Percentiles rank a stretch among this genome's conserved stretches.
Evolutionary conservation across 495 filamentous ascomycete species (phyloP).

Genomic region (Sabuloglossum arenarium): DNA sequence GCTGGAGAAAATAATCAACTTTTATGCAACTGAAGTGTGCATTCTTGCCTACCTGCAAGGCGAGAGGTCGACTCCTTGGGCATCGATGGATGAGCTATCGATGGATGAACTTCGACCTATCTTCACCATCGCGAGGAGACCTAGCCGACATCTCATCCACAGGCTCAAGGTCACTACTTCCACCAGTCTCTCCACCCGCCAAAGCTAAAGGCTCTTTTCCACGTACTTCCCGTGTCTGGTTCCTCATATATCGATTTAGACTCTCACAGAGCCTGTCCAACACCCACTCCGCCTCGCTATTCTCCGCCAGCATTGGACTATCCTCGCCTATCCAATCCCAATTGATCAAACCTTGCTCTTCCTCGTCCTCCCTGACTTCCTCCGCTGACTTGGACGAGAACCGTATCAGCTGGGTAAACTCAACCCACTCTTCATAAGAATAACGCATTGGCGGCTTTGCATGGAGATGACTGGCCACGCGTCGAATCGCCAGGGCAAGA

Average conservation of each 20-base stretch:
- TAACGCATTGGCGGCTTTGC: conserved; percentile 25
- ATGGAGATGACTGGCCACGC: conserved; percentile 25
- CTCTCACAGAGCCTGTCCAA: conserved; percentile 37
- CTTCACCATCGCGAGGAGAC: too few relatives aligned
- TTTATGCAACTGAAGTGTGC: too few relatives aligned
- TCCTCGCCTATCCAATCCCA: conserved; percentile 52
- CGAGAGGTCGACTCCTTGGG: too few relatives aligned
- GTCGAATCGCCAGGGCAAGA: conserved; percentile 32
- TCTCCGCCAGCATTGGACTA: conserved; percentile 34
- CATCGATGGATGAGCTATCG: too few relatives aligned
- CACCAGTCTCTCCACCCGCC: background rate
- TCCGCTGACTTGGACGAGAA: conserved; percentile 22
- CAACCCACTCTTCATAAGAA: conserved; percentile 42
- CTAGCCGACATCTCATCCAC: background rate
- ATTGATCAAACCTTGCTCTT: conserved; percentile 33
- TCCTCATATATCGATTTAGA: conserved; percentile 30
- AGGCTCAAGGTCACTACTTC: background rate
- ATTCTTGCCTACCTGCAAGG: too few relatives aligned
- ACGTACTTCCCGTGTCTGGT: background rate
- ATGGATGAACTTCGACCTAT: too few relatives aligned
- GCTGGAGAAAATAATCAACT: too few relatives aligned
- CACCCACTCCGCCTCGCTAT: conserved; percentile 38
- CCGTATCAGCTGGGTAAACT: conserved; percentile 36
- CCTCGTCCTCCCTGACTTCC: conserved; percentile 21
- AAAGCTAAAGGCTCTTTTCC: background rate